Percentiles rank a stretch among this genome's conserved stretches.
Conservation (phyloP, 2,329 filamentous ascomycete genomes). For the Microdochium bolleyi region DNA sequence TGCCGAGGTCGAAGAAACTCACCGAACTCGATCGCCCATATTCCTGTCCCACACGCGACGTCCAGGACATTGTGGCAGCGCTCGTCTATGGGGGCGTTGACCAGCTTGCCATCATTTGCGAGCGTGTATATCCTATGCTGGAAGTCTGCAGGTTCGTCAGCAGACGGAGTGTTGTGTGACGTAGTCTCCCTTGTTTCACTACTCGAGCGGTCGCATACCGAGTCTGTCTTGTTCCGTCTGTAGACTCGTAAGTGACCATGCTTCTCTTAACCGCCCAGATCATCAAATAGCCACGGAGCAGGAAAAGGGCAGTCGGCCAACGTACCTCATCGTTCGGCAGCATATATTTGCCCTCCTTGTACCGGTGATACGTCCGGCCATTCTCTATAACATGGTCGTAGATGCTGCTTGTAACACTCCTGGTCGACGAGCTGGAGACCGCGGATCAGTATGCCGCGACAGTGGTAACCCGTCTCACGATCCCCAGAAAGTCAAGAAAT, state of each 20-base stretch:
- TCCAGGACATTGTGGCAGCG: slow-evolving; percentile 7
- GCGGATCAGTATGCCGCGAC: background rate
- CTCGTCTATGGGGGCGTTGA: slow-evolving; percentile 9
- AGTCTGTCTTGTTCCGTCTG: slow-evolving; percentile 13
- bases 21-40: slow-evolving; percentile 14
- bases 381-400: slow-evolving; percentile 14
- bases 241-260: background rate
- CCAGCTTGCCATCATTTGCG: slow-evolving; percentile 11
- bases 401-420: slow-evolving; percentile 11
- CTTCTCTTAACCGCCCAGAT: background rate
- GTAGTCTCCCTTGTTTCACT: too few species aligned
- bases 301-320: background rate
- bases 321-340: slow-evolving; percentile 16
- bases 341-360: slow-evolving; percentile 16
- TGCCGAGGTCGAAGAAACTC: background rate
- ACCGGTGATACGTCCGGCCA: slow-evolving; percentile 15
- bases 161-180: background rate
- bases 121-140: slow-evolving; percentile 15
- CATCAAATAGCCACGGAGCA: background rate
- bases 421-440: slow-evolving; percentile 10
- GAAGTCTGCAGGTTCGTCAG: slow-evolving; percentile 8
- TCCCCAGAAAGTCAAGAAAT: background rate
- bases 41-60: slow-evolving; percentile 12
- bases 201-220: slow-evolving; percentile 2
- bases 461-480: background rate